These are phyloP conservation scores for Wilhelminamyces savonicus DNA, from an alignment of 805 yeast species.

Conservation along the genomic window DNA sequence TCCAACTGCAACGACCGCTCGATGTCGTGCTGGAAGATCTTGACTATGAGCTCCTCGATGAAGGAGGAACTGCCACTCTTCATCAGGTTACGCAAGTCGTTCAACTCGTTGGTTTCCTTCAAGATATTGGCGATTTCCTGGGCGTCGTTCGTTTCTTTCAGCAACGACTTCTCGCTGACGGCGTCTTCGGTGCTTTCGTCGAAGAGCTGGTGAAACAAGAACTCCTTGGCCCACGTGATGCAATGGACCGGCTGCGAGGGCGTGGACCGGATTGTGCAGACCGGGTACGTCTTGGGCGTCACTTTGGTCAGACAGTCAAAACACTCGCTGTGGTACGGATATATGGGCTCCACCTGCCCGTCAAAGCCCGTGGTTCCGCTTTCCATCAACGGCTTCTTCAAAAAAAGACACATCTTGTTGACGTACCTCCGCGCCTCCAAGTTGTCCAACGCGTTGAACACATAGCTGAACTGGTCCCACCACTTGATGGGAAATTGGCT, in stretches of 20 bases:
- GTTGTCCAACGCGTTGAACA: constrained; percentile 92
- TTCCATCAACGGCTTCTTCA: constrained; percentile 76
- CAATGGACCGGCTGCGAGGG: constrained; percentile 96
- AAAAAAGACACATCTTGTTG: constrained; percentile 71
- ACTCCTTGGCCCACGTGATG: constrained; percentile 95
- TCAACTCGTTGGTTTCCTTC: constrained; percentile 62
- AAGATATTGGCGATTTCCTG: constrained; percentile 59
- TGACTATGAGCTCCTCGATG: constrained; percentile 41
- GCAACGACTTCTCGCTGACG: constrained; percentile 16
- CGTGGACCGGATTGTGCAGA: constrained; percentile 93
- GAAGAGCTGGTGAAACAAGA: constrained; percentile 75
- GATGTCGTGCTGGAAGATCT: constrained; percentile 71
- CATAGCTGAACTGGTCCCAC: constrained; percentile 65
- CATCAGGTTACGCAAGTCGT: constrained; percentile 23
- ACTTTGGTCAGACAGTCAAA: constrained; percentile 87
- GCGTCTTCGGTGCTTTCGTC: constrained; percentile 36
- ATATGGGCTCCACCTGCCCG: constrained; percentile 92
- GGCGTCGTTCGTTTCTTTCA: constrained; percentile 52
- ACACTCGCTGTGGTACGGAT: constrained; percentile 80
- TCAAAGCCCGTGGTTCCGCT: constrained; percentile 92
- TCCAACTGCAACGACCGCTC: constrained; percentile 65
- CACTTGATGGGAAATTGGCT: constrained; percentile 64
- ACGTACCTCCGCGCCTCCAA: constrained; percentile 89
- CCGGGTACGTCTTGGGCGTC: constrained; percentile 88
- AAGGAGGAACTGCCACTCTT: constrained; percentile 8